Percentiles rank a stretch among this genome's conserved stretches.
Conservation (phyloP, 345 rosid species). For the Arabidopsis thaliana region TAIR10.1 NC_003075.7:18126501-18127000, state of each 20-base stretch:
- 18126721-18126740: slow-evolving; percentile 1
- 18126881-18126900: not conserved
- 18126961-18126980: not conserved
- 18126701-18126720: not conserved
- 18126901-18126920: not conserved
- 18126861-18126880: not conserved
- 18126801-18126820: slow-evolving; percentile 4
- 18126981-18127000: not conserved
- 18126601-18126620: slow-evolving; percentile 33
- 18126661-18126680: not conserved
- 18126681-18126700: not conserved
- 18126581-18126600: slow-evolving; percentile 33
- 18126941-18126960: not conserved
- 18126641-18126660: not conserved
- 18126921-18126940: not conserved
- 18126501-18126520: slow-evolving; percentile 41
- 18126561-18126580: slow-evolving; percentile 23
- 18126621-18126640: not conserved
- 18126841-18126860: not conserved
- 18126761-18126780: not conserved
- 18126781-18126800: not conserved
- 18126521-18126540: slow-evolving; percentile 17
- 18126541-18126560: not conserved
- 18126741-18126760: slow-evolving; percentile 7
- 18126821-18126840: not conserved